Evolutionary conservation across 768 basidiomycete species (phyloP).

Genomic region (Boletus tomentosulus): DNA sequence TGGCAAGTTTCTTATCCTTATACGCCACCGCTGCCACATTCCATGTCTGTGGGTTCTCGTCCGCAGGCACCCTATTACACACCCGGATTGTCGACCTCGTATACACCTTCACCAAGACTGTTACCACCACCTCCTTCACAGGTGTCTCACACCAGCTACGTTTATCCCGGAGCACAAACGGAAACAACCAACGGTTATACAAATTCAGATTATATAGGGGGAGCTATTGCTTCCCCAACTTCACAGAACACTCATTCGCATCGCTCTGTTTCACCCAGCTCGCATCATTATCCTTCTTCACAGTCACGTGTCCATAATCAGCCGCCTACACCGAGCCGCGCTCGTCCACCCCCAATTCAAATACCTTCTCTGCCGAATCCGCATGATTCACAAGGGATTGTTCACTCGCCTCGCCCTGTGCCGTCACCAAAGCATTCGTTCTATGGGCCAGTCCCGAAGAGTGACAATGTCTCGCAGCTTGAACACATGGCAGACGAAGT

Average conservation of each 20-base stretch:
- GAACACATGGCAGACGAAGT: slow-evolving; percentile 72
- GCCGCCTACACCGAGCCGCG: slow-evolving; percentile 4
- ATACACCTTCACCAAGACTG: slow-evolving; percentile 17
- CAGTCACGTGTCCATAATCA: slow-evolving; percentile 9
- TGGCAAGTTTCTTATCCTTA: slow-evolving; percentile 28
- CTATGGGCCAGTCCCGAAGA: slow-evolving; percentile 21
- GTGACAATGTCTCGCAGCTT: slow-evolving; percentile 55
- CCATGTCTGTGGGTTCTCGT: slow-evolving; percentile 48
- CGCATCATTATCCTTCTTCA: slow-evolving; percentile 47
- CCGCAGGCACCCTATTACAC: slow-evolving; percentile 29
- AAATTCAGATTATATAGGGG: slow-evolving; percentile 56
- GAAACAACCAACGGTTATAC: slow-evolving; percentile 16
- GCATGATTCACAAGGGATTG: slow-evolving; percentile 33
- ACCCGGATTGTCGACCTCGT: slow-evolving; percentile 35
- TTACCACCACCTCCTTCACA: slow-evolving; percentile 30
- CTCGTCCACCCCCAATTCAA: slow-evolving; percentile 21
- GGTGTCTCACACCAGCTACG: slow-evolving; percentile 16
- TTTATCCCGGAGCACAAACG: slow-evolving; percentile 11
- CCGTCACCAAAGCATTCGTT: slow-evolving; percentile 61
- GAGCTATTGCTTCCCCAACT: slow-evolving; percentile 54
- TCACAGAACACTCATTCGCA: slow-evolving; percentile 54
- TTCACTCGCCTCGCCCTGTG: slow-evolving; percentile 66
- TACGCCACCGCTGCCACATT: slow-evolving; percentile 40
- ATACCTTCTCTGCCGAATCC: slow-evolving; percentile 27
- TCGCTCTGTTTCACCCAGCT: slow-evolving; percentile 59